These are phyloP conservation scores for Papilionanthe hybrid DNA, from an alignment of 116 monocot genomes.

Conservation along the genomic window DNA sequence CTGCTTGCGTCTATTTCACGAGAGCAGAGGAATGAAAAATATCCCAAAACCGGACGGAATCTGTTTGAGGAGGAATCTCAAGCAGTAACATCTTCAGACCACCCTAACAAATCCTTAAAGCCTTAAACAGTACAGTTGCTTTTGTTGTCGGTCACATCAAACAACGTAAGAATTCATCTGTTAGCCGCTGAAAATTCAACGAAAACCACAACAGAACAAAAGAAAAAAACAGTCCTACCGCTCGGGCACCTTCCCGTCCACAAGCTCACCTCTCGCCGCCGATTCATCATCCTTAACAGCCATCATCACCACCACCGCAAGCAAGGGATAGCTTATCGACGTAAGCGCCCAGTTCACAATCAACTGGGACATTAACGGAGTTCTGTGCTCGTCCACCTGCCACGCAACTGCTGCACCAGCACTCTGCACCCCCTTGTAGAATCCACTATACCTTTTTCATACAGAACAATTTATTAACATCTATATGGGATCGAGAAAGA, in stretches of 20 bases:
- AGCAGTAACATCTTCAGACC: no score
- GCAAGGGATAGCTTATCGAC: conserved; percentile 78
- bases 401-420: conserved; percentile 84
- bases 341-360: conserved; percentile 75
- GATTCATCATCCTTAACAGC: conserved; percentile 42
- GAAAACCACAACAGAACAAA: not conserved
- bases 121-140: no score
- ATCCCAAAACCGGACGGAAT: no score
- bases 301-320: conserved; percentile 40
- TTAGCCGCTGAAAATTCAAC: no score
- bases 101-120: no score
- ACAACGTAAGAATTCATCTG: no score
- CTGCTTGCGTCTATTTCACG: no score
- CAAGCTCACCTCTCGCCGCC: not conserved
- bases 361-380: conserved; percentile 56
- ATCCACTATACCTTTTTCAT: conserved; percentile 64
- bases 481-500: not conserved
- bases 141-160: no score
- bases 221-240: not conserved
- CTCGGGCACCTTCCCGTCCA: conserved; percentile 11
- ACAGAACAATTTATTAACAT: not conserved
- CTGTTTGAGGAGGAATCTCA: no score
- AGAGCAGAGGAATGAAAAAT: no score
- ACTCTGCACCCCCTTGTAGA: conserved; percentile 95
- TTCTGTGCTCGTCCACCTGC: conserved; percentile 68